phyloP scores from a whole-genome alignment of 495 filamentous ascomycete genomes.

The Hypoxylon cercidicola region DNA sequence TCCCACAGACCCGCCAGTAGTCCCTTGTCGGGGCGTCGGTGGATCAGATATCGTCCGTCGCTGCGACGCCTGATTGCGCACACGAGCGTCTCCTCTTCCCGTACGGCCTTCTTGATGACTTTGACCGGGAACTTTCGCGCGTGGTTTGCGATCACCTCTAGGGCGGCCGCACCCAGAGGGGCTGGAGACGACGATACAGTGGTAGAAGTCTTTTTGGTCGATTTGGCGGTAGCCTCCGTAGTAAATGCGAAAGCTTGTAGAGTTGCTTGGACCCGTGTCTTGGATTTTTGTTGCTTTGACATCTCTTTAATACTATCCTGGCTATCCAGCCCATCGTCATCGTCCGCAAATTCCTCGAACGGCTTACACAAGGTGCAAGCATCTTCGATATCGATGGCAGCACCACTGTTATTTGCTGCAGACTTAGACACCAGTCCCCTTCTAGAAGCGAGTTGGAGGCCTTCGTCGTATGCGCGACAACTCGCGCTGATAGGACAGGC shows the following conservation, averaged over 20 bases:
- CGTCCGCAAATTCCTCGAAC: slow-evolving; percentile 41
- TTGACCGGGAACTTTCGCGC: slow-evolving; percentile 55
- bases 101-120: slow-evolving; percentile 53
- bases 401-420: neutral
- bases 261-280: slow-evolving; percentile 29
- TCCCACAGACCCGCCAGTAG: slow-evolving; percentile 60
- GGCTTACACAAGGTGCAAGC: slow-evolving; percentile 51
- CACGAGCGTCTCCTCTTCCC: slow-evolving; percentile 57
- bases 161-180: slow-evolving; percentile 14
- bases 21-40: slow-evolving; percentile 55
- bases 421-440: slow-evolving; percentile 28
- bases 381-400: slow-evolving; percentile 54
- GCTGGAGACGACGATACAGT: slow-evolving; percentile 2
- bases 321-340: slow-evolving; percentile 9
- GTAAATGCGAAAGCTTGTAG: slow-evolving; percentile 49
- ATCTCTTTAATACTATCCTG: slow-evolving; percentile 10
- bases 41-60: slow-evolving; percentile 54
- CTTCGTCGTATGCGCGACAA: slow-evolving; percentile 56
- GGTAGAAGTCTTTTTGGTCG: neutral
- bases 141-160: slow-evolving; percentile 49
- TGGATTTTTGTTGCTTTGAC: slow-evolving; percentile 23
- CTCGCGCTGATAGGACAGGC: slow-evolving; percentile 53
- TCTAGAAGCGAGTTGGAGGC: slow-evolving; percentile 39
- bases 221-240: slow-evolving; percentile 13
- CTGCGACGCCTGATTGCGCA: slow-evolving; percentile 50